phyloP scores from a whole-genome alignment of 257 asterid genomes.

The Parsonsia alboflavescens region DNA sequence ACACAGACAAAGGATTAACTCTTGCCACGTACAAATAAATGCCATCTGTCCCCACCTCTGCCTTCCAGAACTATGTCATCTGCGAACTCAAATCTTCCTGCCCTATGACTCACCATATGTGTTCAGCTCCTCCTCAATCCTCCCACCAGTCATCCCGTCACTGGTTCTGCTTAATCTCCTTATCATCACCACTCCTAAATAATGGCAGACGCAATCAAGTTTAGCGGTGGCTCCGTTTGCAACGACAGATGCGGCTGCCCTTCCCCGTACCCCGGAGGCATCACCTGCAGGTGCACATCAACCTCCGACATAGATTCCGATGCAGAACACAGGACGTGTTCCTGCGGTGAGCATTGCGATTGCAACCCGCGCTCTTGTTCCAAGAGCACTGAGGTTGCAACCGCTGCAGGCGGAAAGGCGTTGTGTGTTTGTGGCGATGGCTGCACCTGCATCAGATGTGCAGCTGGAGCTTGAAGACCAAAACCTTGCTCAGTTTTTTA shows the following conservation, averaged over 20 bases:
- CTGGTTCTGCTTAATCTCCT: background rate
- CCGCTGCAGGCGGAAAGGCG: constrained; percentile 41
- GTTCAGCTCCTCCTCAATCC: background rate
- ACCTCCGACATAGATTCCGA: background rate
- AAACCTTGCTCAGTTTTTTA: background rate
- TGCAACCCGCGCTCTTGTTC: constrained; percentile 59
- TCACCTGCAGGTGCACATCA: constrained; percentile 30
- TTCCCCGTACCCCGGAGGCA: constrained; percentile 58
- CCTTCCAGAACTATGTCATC: background rate
- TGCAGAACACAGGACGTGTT: constrained; percentile 48
- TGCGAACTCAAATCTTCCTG: background rate
- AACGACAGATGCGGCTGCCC: constrained; percentile 61
- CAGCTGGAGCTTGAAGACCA: constrained; percentile 15
- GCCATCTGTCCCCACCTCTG: background rate
- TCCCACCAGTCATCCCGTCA: background rate
- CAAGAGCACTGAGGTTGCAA: background rate
- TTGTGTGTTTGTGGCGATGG: constrained; percentile 40
- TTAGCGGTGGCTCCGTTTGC: constrained; percentile 14
- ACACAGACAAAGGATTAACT: background rate
- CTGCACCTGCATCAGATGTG: constrained; percentile 49
- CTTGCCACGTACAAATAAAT: background rate
- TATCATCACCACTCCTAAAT: background rate
- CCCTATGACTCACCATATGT: background rate
- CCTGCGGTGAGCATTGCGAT: constrained; percentile 61
- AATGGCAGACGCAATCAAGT: background rate